Percentiles rank a stretch among this genome's conserved stretches.
phyloP scores from a whole-genome alignment of 2,329 filamentous ascomycete species.

The Colletotrichum brevisporum region DNA sequence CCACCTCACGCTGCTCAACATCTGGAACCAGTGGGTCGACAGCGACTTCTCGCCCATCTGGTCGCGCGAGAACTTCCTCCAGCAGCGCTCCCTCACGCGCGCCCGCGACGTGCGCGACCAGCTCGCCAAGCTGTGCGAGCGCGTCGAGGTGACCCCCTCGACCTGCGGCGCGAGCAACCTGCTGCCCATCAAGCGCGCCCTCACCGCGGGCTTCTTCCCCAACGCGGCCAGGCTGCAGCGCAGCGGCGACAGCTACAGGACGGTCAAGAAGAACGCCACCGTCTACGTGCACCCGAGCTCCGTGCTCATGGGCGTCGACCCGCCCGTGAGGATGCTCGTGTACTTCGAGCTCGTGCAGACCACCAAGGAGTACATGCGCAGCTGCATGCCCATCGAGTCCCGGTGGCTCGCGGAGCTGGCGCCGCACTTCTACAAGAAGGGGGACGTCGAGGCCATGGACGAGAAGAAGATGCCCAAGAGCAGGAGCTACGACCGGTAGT shows the following conservation, averaged over 20 bases:
- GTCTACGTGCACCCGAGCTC: slow-evolving; percentile 94
- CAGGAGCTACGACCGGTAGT: slow-evolving; percentile 41
- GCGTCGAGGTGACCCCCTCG: slow-evolving; percentile 85
- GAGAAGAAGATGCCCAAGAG: slow-evolving; percentile 73
- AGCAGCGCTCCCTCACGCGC: slow-evolving; percentile 89
- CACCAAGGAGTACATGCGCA: slow-evolving; percentile 93
- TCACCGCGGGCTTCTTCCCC: slow-evolving; percentile 94
- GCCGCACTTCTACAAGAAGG: slow-evolving; percentile 94
- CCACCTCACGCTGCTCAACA: slow-evolving; percentile 88
- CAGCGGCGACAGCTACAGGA: slow-evolving; percentile 89
- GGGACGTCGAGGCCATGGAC: slow-evolving; percentile 87
- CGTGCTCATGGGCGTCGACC: slow-evolving; percentile 83
- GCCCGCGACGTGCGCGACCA: slow-evolving; percentile 95
- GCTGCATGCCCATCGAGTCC: slow-evolving; percentile 85
- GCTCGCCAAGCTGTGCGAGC: slow-evolving; percentile 90
- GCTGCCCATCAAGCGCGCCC: slow-evolving; percentile 85
- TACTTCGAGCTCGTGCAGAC: slow-evolving; percentile 89
- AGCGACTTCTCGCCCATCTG: slow-evolving; percentile 90
- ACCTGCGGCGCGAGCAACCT: slow-evolving; percentile 79
- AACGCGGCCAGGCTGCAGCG: slow-evolving; percentile 89
- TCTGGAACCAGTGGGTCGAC: slow-evolving; percentile 97
- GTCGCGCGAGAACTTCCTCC: slow-evolving; percentile 93
- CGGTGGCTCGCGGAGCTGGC: slow-evolving; percentile 91
- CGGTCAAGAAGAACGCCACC: slow-evolving; percentile 89
- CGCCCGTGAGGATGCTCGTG: slow-evolving; percentile 84